Evolutionary conservation across 2,329 filamentous ascomycete genomes (phyloP), one percentile per base, ranked within the genome.

Genomic region (Cytospora piceae): DNA sequence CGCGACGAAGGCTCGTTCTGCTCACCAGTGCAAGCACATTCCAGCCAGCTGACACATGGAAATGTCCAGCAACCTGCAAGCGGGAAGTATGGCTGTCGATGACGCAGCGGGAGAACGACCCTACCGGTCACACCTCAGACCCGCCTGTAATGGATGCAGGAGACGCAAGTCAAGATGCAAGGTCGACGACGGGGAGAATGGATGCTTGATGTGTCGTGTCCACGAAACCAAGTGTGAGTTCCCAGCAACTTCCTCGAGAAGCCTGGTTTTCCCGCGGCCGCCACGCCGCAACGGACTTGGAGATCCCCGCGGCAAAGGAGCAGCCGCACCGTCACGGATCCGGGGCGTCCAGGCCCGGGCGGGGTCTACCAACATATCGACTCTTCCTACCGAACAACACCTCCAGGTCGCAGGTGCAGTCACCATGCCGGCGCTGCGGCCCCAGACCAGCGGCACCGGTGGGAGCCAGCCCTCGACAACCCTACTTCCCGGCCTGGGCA

Each of bases 111-210:
- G 60, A 2, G 64, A 59, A 15, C 79, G 86, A 54, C 86, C 86
- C 3, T 88, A 88, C 71, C 79, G 86, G 66, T 88, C 86, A 9
- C 86, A 88, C 75, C 81, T 86, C 67, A 82, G 83, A 49, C 85
- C 86, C 58, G 86, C 86, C 11, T 89, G 87, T 75, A 76, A 85
- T 61, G 77, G 85, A 17, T 89, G 87, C 71, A 81, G 87, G 61
- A 82, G 82, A 67, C 81, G 87, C 67, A 88, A 88, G 73, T 86
- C 85, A 2, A 80, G 87, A 69, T 89, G 87, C 72, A 86, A 85
- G 22, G 81, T 85, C 32, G 85, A 87, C 70, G 75, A 82, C 17
- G 60, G 60, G 0, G 79, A 82, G 2, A 76, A 82, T 60, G 79
- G 79, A 9, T 89, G 86, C 70, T 74, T 87, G 11, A 80, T 87